Evolutionary conservation across 2,329 filamentous ascomycete species (phyloP).

Genomic region (Exophiala phaeomuriformis): DNA sequence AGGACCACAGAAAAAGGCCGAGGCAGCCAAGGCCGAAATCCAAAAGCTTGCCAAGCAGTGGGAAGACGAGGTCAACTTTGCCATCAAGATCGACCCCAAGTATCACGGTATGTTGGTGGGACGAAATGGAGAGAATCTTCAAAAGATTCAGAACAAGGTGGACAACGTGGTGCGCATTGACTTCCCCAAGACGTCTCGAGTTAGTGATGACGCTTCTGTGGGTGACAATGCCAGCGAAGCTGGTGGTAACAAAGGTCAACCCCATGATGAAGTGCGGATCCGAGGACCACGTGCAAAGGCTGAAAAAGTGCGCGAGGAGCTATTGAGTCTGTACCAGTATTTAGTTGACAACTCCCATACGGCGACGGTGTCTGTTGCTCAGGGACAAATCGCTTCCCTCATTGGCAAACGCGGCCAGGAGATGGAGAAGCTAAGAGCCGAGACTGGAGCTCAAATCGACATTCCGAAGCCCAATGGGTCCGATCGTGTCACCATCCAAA

Average conservation of each 20-base stretch:
- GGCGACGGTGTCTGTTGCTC: constrained; percentile 74
- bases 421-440: constrained; percentile 80
- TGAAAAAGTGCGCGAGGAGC: constrained; percentile 84
- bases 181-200: constrained; percentile 63
- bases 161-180: constrained; percentile 72
- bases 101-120: constrained; percentile 94
- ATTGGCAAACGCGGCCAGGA: constrained; percentile 86
- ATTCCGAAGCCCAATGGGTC: constrained; percentile 71
- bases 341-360: constrained; percentile 78
- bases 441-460: constrained; percentile 83
- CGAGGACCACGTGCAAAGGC: constrained; percentile 89
- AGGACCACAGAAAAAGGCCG: constrained; percentile 89
- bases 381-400: constrained; percentile 85
- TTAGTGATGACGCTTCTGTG: constrained; percentile 61
- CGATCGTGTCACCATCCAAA: constrained; percentile 72
- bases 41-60: constrained; percentile 69
- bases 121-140: constrained; percentile 77
- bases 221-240: constrained; percentile 63
- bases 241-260: constrained; percentile 59
- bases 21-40: constrained; percentile 77
- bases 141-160: constrained; percentile 85
- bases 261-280: constrained; percentile 79
- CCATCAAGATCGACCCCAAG: constrained; percentile 84
- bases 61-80: constrained; percentile 82
- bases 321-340: constrained; percentile 81